Percentiles rank a stretch among this genome's conserved stretches.
phyloP scores from a whole-genome alignment of 83 land plant genomes.

The Thuja plicata region DNA sequence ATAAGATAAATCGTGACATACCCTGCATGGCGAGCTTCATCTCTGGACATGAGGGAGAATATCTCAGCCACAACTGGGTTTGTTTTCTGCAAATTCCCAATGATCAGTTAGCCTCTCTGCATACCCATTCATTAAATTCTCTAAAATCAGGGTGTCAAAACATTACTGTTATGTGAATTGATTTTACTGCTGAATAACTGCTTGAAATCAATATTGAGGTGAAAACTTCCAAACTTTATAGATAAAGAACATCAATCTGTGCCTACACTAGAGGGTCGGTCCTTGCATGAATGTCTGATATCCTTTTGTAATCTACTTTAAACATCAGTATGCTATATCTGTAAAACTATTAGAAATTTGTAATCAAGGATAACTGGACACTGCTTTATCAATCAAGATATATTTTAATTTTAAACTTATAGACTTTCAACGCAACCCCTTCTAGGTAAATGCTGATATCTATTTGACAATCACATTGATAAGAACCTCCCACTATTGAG shows the following conservation, averaged over 20 bases:
- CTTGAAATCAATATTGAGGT: background rate
- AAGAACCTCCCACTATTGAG: background rate
- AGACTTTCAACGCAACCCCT: background rate
- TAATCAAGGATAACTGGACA: background rate
- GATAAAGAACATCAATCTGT: background rate
- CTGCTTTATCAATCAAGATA: background rate
- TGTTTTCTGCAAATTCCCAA: constrained; percentile 73
- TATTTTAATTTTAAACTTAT: too few relatives aligned
- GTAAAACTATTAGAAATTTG: background rate
- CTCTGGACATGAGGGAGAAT: constrained; percentile 98
- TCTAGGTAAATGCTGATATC: too few relatives aligned
- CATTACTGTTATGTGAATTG: background rate
- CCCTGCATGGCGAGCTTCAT: constrained; percentile 99
- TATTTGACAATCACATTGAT: background rate
- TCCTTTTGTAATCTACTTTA: background rate
- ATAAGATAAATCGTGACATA: constrained; percentile 24
- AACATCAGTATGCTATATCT: background rate
- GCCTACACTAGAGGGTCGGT: background rate
- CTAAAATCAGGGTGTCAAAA: background rate
- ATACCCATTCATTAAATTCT: background rate
- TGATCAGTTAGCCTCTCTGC: background rate
- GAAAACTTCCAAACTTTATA: background rate
- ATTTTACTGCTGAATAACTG: background rate
- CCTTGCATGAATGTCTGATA: background rate
- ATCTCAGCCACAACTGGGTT: constrained; percentile 97